Evolutionary conservation across 129 eudicot genomes (phyloP).

Genomic region (Flaveria robusta): DNA sequence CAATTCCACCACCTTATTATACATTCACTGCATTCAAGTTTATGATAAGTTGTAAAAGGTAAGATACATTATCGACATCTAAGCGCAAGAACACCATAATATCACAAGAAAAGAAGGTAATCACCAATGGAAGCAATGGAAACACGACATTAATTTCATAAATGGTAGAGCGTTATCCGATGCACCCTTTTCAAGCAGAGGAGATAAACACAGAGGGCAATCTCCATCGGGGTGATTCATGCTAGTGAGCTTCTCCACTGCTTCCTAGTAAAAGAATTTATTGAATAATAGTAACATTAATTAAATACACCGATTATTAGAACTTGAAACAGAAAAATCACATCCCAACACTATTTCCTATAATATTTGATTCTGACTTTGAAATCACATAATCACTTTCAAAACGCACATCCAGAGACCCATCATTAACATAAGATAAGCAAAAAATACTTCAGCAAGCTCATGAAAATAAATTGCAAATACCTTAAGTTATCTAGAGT

Average conservation of each 20-base stretch:
- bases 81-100: background rate
- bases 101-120: background rate
- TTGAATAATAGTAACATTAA: background rate
- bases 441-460: slow-evolving; percentile 8
- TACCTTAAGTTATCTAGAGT: background rate
- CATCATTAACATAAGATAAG: background rate
- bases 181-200: slow-evolving; percentile 69
- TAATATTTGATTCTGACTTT: background rate
- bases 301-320: background rate
- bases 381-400: background rate
- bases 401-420: background rate
- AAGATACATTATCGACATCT: background rate
- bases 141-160: slow-evolving; percentile 97
- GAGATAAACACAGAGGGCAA: slow-evolving; percentile 82
- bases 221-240: slow-evolving; percentile 96
- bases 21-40: slow-evolving; percentile 64
- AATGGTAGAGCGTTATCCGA: slow-evolving; percentile 45
- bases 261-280: slow-evolving; percentile 55
- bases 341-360: background rate
- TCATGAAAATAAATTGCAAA: slow-evolving; percentile 1
- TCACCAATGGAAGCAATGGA: slow-evolving; percentile 92
- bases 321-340: background rate
- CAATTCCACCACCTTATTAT: slow-evolving; percentile 91
- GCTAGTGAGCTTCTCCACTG: slow-evolving; percentile 77
- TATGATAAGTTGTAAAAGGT: background rate